Conservation (phyloP, 2,329 filamentous ascomycete species). For the Claviceps arundinis region DNA sequence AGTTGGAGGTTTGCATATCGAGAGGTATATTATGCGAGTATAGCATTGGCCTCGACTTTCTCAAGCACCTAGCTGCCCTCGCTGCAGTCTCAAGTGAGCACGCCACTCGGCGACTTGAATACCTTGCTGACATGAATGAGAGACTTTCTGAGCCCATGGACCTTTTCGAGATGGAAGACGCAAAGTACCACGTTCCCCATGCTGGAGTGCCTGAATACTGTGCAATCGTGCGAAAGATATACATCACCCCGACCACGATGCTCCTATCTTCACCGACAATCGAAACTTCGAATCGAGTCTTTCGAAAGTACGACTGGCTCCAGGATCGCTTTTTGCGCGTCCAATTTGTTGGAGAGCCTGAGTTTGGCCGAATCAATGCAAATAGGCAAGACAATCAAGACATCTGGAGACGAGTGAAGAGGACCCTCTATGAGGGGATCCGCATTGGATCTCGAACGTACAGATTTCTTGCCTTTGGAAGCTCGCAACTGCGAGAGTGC, state of each 20-base stretch:
- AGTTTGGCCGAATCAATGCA: conserved; percentile 40
- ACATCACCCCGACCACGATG: conserved; percentile 73
- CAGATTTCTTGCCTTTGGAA: conserved; percentile 86
- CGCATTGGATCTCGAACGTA: conserved; percentile 69
- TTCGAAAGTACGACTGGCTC: conserved; percentile 55
- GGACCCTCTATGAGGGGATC: conserved; percentile 65
- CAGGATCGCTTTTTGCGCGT: conserved; percentile 77
- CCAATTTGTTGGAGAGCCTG: conserved; percentile 74
- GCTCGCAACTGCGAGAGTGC: conserved; percentile 85
- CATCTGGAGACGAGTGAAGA: conserved; percentile 60
- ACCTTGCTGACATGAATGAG: conserved; percentile 51
- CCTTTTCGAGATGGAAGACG: conserved; percentile 48
- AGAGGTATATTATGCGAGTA: conserved; percentile 64
- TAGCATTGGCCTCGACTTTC: conserved; percentile 54
- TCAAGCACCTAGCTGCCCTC: conserved; percentile 49
- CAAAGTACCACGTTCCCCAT: conserved; percentile 31
- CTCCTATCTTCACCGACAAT: conserved; percentile 64
- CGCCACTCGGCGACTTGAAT: conserved; percentile 59
- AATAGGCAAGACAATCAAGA: conserved; percentile 48
- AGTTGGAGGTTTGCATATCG: conserved; percentile 88
- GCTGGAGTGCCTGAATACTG: conserved; percentile 57
- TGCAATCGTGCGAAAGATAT: conserved; percentile 59
- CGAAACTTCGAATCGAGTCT: conserved; percentile 78
- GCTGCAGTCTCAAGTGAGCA: conserved; percentile 27
- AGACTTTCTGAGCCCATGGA: conserved; percentile 56